These are phyloP conservation scores for Heterococcus sp. DNA, from an alignment of 108 stramenopile genomes.

Conservation along the genomic window DNA sequence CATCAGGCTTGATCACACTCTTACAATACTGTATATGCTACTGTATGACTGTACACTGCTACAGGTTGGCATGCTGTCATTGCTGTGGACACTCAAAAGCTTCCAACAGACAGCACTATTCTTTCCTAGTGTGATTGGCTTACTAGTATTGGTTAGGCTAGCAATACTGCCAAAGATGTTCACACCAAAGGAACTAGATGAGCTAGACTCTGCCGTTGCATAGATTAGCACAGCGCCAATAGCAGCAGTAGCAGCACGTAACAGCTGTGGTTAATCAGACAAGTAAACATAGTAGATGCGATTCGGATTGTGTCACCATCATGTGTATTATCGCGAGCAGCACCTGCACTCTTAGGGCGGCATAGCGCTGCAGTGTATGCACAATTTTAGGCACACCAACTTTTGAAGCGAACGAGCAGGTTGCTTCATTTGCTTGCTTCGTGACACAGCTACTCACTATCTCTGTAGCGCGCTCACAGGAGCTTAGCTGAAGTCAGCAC, in stretches of 20 bases:
- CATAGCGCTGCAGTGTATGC: no score
- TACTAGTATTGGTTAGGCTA: constrained; percentile 77
- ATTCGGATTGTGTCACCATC: background rate
- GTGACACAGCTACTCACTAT: background rate
- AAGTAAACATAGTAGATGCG: background rate
- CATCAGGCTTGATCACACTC: no score
- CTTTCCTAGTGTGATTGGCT: constrained; percentile 85
- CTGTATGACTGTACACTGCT: no score
- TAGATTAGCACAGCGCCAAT: background rate
- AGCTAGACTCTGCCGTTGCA: background rate
- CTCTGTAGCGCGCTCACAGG: background rate
- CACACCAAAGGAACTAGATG: background rate
- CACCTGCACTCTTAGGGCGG: no score
- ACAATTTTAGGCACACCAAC: background rate
- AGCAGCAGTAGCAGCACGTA: no score
- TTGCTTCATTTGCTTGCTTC: background rate
- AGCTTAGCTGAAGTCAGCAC: background rate
- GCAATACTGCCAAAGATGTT: constrained; percentile 67
- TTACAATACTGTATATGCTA: no score
- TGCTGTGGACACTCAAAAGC: constrained; percentile 83
- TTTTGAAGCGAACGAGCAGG: background rate
- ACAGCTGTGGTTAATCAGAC: no score
- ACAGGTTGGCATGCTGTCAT: constrained; percentile 61
- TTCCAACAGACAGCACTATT: constrained; percentile 84
- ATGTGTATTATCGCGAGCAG: background rate